Evolutionary conservation across 805 yeast species (phyloP), one percentile per base, ranked within the genome.

Genomic region (Pichia heedii): DNA sequence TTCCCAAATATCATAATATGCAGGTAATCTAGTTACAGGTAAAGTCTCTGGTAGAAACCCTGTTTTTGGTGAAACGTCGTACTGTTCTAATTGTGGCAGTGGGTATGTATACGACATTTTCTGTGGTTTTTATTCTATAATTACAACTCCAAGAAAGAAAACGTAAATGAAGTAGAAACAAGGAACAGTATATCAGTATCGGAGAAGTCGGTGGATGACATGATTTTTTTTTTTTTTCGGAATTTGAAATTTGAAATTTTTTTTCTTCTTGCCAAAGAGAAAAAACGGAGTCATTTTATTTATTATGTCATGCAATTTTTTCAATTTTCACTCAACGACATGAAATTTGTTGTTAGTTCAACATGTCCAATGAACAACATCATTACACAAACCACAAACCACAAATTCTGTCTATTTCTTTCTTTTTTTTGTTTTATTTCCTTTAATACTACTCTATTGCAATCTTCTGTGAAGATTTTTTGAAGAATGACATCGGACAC

Each of bases 1-100:
- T 57, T 89, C 97, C 97, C 97, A 89, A 5, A 84, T 81, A 37
- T 67, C 63, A 56, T 82, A 85, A 3, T 62, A 65, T 38, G 74
- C 73, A 1, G 87, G 77, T 32, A 89, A 69, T 33, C 66, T 58
- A 20, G 64, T 66, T 12, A 84, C 64, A 0, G 97, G 96, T 22
- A 73, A 60, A 39, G 68, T 66, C 9, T 70, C 72, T 3, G 97
- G 96, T 20, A 90, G 69, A 56, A 89, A 89, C 26, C 97, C 97
- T 0, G 85, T 74, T 22, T 55, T 60, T 4, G 77, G 74, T 20
- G 84, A 81, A 33, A 89, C 74, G 36, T 80, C 89, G 59, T 79
- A 89, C 56, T 81, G 81, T 43, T 66, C 71, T 32, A 82, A 67
- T 12, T 54, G 54, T 8, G 84, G 84, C 12, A 79, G 44, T 12